These are phyloP conservation scores for Candida freyschussii DNA, from an alignment of 1,139 yeast genomes.

Conservation along the genomic window DNA sequence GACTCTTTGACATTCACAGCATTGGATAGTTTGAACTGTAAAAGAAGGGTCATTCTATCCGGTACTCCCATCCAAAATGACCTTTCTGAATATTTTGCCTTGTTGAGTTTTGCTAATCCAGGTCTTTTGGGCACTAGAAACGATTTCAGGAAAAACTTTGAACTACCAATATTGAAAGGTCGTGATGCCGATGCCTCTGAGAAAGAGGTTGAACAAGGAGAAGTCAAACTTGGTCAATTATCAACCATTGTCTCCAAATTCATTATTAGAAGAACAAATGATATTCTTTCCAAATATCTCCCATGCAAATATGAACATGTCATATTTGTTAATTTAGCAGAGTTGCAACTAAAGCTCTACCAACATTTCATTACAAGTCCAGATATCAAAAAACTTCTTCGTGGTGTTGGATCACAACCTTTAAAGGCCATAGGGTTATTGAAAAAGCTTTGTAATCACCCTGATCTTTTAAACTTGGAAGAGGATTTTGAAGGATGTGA, in stretches of 20 bases:
- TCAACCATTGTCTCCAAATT: constrained; percentile 79
- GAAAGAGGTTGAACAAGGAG: constrained; percentile 69
- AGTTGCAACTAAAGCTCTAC: constrained; percentile 70
- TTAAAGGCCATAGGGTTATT: constrained; percentile 84
- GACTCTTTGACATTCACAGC: constrained; percentile 92
- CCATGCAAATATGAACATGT: constrained; percentile 97
- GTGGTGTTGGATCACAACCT: constrained; percentile 76
- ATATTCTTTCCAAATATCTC: constrained; percentile 83
- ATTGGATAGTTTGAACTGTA: constrained; percentile 73
- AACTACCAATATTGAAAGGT: constrained; percentile 72
- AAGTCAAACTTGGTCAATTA: constrained; percentile 61
- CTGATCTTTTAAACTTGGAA: constrained; percentile 74
- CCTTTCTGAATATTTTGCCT: constrained; percentile 87
- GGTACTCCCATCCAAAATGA: constrained; percentile 99
- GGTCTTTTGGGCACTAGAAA: constrained; percentile 80
- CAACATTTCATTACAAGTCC: constrained; percentile 76
- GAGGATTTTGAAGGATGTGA: constrained; percentile 71
- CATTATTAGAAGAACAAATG: constrained; percentile 93
- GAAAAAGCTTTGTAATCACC: constrained; percentile 91
- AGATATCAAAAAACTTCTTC: constrained; percentile 64
- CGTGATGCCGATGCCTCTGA: constrained; percentile 91
- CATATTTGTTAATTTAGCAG: constrained; percentile 78
- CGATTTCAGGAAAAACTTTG: constrained; percentile 84
- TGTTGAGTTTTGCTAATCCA: constrained; percentile 91
- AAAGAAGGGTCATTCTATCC: constrained; percentile 84